Conservation (phyloP, 352 stramenopile genomes). For the Phytophthora fragariae region DNA sequence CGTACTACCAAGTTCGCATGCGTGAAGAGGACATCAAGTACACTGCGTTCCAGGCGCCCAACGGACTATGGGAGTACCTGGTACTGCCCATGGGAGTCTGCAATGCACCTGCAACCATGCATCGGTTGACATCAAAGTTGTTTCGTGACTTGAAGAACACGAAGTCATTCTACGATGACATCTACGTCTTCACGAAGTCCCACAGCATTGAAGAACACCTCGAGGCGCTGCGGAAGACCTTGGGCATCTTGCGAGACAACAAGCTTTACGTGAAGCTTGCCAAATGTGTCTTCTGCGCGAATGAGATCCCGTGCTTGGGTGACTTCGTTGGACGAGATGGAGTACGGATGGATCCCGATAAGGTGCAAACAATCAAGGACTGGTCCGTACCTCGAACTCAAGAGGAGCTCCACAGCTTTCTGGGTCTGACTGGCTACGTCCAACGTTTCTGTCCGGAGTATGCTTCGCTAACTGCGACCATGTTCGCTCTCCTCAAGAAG, state of each 20-base stretch:
- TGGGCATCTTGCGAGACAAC: background rate
- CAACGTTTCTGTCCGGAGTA: too few species aligned
- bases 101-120: background rate
- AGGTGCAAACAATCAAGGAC: slow-evolving; percentile 4
- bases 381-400: background rate
- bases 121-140: slow-evolving; percentile 11
- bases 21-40: slow-evolving; percentile 24
- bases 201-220: slow-evolving; percentile 8
- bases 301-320: too few species aligned
- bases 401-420: slow-evolving; percentile 9
- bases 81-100: background rate
- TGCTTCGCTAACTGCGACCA: too few species aligned
- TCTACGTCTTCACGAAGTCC: slow-evolving; percentile 17
- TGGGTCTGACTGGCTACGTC: slow-evolving; percentile 4
- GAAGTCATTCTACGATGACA: slow-evolving; percentile 19
- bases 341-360: slow-evolving; percentile 7
- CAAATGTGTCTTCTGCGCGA: too few species aligned
- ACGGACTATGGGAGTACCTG: slow-evolving; percentile 16
- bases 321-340: background rate
- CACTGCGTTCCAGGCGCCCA: slow-evolving; percentile 19
- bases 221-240: background rate
- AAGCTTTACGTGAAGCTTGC: too few species aligned
- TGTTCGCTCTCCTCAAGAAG: background rate
- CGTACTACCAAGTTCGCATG: slow-evolving; percentile 41
- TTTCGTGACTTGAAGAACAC: slow-evolving; percentile 5